phyloP scores from a whole-genome alignment of 345 rosid genomes.

The Boechera divaricarpa region DNA sequence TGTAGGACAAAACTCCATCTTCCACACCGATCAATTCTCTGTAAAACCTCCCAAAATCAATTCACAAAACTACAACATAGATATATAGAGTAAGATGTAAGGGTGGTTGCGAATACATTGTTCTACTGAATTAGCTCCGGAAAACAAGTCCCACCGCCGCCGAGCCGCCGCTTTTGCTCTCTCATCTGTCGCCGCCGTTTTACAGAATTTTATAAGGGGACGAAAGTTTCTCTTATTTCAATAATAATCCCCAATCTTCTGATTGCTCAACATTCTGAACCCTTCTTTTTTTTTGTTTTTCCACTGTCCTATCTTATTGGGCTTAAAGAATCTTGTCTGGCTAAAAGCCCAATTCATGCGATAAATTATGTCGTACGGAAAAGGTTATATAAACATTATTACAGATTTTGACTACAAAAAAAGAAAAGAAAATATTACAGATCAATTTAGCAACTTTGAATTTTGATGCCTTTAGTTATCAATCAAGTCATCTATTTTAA shows the following conservation, averaged over 20 bases:
- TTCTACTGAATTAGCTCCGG: background rate
- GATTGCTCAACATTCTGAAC: background rate
- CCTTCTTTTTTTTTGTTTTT: background rate
- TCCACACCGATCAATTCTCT: constrained; percentile 11
- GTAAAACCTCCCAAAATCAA: background rate
- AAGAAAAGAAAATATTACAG: too few relatives aligned
- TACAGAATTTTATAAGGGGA: background rate
- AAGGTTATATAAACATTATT: too few relatives aligned
- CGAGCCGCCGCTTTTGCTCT: constrained; percentile 13
- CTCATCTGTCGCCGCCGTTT: constrained; percentile 1
- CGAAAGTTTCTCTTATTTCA: background rate
- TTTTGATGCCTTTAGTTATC: too few relatives aligned
- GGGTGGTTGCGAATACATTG: background rate
- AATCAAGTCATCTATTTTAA: too few relatives aligned
- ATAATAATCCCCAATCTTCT: background rate
- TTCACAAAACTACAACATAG: background rate
- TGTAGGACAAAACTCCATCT: constrained; percentile 46
- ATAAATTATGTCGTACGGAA: too few relatives aligned
- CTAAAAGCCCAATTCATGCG: background rate
- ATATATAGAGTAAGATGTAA: background rate
- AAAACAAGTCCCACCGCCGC: background rate
- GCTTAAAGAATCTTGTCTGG: background rate
- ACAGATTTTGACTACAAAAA: too few relatives aligned
- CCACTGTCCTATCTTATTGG: background rate
- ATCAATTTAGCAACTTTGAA: too few relatives aligned